Evolutionary conservation across 345 rosid genomes (phyloP).

Genomic region (Populus tremula): DNA sequence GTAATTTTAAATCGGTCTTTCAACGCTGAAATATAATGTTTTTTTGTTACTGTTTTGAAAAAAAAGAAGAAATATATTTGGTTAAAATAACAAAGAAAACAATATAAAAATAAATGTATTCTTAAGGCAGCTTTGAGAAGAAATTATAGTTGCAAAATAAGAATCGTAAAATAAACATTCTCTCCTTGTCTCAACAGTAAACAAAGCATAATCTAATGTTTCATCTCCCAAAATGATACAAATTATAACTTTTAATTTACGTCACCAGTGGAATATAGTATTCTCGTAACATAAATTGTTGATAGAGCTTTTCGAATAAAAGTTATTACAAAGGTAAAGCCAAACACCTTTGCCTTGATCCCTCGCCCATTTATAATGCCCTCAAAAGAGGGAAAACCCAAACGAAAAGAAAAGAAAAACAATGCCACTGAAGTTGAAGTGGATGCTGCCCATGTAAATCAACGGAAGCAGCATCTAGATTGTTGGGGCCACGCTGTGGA

Average conservation of each 20-base stretch:
- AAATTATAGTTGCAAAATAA: too few relatives aligned
- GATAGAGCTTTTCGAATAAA: neutral
- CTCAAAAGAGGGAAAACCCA: neutral
- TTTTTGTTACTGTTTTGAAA: too few relatives aligned
- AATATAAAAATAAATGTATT: too few relatives aligned
- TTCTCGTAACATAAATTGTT: neutral
- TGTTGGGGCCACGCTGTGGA: constrained; percentile 41
- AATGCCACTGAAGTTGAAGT: neutral
- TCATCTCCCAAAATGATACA: neutral
- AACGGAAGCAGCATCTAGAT: neutral
- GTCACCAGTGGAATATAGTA: neutral
- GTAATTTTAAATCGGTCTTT: too few relatives aligned
- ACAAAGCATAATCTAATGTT: too few relatives aligned
- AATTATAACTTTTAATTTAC: neutral
- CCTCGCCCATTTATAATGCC: neutral
- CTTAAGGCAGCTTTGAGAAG: too few relatives aligned
- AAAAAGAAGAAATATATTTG: too few relatives aligned
- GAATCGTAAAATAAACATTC: too few relatives aligned
- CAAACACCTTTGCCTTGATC: neutral
- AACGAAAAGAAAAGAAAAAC: neutral
- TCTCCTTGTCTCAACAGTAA: too few relatives aligned
- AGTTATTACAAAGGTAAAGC: neutral
- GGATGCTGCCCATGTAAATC: neutral
- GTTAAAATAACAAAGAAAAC: too few relatives aligned
- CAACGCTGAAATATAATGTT: too few relatives aligned